Percentiles rank a stretch among this genome's conserved stretches.
phyloP scores from a whole-genome alignment of 441 rosid species.

The Gossypium davidsonii region DNA sequence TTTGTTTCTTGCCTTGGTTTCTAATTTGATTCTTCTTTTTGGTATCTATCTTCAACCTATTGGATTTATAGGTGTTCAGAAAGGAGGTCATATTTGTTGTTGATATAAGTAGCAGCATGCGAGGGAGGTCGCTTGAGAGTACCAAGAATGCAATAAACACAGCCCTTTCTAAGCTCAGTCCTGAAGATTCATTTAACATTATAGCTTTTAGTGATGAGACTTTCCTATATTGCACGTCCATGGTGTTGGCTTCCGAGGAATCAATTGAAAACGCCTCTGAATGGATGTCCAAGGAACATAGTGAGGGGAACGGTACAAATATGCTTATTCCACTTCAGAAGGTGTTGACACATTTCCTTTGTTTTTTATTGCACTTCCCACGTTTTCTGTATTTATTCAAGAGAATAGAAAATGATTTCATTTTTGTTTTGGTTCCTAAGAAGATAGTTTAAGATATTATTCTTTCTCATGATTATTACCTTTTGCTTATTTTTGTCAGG shows the following conservation, averaged over 20 bases:
- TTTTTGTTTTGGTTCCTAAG: neutral
- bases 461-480: neutral
- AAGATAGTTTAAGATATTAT: neutral
- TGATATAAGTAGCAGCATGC: constrained; percentile 95
- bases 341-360: constrained; percentile 33
- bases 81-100: constrained; percentile 75
- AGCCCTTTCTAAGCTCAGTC: constrained; percentile 52
- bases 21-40: constrained; percentile 13
- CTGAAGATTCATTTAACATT: constrained; percentile 77
- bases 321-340: constrained; percentile 64
- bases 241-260: constrained; percentile 64
- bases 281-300: constrained; percentile 66
- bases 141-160: constrained; percentile 54
- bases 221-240: constrained; percentile 56
- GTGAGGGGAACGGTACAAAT: constrained; percentile 71
- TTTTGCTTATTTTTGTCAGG: constrained; percentile 41
- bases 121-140: constrained; percentile 65
- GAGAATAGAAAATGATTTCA: neutral
- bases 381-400: neutral
- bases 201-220: constrained; percentile 74
- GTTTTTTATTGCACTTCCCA: neutral
- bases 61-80: constrained; percentile 56
- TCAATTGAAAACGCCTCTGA: constrained; percentile 55
- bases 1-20: constrained; percentile 1
- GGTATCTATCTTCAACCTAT: constrained; percentile 21